A percentile compares a stretch with the other conserved stretches of the same genome.
phyloP scores from a whole-genome alignment of 306 rosid species.

The Comarum palustre region DNA sequence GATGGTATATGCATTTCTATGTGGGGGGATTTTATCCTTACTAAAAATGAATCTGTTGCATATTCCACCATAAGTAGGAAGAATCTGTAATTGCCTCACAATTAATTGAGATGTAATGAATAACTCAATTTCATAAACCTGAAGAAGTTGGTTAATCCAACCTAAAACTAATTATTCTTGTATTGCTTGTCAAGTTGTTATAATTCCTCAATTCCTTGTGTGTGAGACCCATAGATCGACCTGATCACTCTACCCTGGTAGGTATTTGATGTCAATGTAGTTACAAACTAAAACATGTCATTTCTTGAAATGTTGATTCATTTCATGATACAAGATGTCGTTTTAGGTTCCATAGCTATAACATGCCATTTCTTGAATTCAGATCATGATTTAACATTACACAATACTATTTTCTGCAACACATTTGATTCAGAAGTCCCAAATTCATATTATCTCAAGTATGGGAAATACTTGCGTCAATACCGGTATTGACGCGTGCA shows the following conservation, averaged over 20 bases:
- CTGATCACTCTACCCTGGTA: neutral
- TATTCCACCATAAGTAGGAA: neutral
- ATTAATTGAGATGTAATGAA: neutral
- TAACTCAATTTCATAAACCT: neutral
- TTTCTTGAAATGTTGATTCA: neutral
- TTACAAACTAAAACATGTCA: neutral
- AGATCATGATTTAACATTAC: no score
- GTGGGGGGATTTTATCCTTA: neutral
- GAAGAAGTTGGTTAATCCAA: neutral
- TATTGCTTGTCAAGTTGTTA: no score
- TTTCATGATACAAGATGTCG: neutral
- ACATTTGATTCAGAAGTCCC: neutral
- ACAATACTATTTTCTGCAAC: no score
- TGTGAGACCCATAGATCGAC: neutral
- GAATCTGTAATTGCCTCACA: neutral
- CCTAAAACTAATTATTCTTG: neutral
- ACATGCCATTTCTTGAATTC: neutral
- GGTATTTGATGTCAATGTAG: neutral
- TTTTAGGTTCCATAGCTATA: neutral
- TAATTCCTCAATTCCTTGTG: no score
- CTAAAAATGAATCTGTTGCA: neutral
- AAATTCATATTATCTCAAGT: neutral
- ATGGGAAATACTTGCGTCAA: no score
- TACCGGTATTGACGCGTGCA: no score
- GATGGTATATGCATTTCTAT: neutral